Base-by-base conservation (phyloP, 306 rosid species). In the Amphicarpaea edgeworthii region DNA sequence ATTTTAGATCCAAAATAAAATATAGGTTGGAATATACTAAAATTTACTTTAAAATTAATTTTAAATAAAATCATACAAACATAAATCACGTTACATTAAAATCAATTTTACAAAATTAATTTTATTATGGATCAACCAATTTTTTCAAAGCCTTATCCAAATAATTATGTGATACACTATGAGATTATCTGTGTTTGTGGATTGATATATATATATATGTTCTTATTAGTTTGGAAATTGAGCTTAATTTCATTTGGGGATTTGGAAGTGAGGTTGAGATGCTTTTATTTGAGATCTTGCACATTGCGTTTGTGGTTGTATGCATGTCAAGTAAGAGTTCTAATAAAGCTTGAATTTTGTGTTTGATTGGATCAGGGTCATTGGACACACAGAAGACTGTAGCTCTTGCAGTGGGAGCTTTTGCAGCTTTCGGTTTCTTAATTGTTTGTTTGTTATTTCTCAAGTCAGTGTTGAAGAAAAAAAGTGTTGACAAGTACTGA, bases 391-490 rank as follows among this genome's bases (percentile, higher is more conserved):
- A 88, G 58, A 93, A 71, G 78, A 87, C 87, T 32, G 79, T 78
- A 40, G 97, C 97, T 26, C 38, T 90, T 77, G 93, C 79, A 12
- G 86, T 92, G 34, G 97, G 97, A 66, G 72, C 7, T 6, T 20
- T 42, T 66, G 72, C 54, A 41, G 72, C 72, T 66, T 21, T 66
- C 38, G 72, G 54, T 66, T 66, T 66, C 20, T 66, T 21, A 23
- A 42, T 66, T 21, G 72, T 8, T 66, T 66, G 50, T 23, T 12
- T 41, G 12, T 42, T 66, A 42, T 41, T 20, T 66, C 20, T 66
- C 21, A 66, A 66, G 21, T 66, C 70, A 64, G 0, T 38, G 32
- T 41, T 64, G 30, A 64, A 64, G 70, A 64, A 20, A 64, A 64
- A 19, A 38, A 24, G 21, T 10, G n/a, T n/a, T n/a, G 50, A 12